A percentile compares a stretch with the other conserved stretches of the same genome.
Conservation (phyloP, 768 basidiomycete genomes). For the Boletus sp. region DNA sequence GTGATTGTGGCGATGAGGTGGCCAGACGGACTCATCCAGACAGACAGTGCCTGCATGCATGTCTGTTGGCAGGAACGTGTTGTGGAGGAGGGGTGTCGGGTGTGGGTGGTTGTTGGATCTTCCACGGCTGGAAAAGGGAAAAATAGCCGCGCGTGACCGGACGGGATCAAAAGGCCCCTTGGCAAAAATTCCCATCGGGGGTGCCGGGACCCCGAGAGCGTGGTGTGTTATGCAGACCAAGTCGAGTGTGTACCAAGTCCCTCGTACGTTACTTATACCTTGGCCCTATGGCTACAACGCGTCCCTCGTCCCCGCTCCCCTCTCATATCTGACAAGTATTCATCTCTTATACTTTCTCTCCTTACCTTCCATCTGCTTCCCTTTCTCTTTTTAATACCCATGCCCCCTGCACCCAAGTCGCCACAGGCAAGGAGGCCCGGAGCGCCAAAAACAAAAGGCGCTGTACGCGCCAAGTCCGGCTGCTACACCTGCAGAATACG, state of each 20-base stretch:
- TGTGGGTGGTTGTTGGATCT: slow-evolving; percentile 19
- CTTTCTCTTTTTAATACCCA: slow-evolving; percentile 2
- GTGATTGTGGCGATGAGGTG: slow-evolving; percentile 10
- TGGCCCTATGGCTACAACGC: slow-evolving; percentile 23
- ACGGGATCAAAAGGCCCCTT: slow-evolving; percentile 28
- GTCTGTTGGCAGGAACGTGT: background rate
- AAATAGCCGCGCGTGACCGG: slow-evolving; percentile 16
- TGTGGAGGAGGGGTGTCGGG: background rate
- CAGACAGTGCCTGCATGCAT: background rate
- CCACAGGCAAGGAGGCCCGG: slow-evolving; percentile 43
- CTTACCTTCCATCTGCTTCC: no score
- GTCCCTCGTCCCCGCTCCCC: slow-evolving; percentile 13
- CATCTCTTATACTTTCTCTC: background rate
- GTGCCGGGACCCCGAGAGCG: slow-evolving; percentile 26
- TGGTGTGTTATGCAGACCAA: slow-evolving; percentile 1
- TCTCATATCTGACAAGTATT: background rate
- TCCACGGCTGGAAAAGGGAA: slow-evolving; percentile 15
- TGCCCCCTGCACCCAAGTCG: slow-evolving; percentile 42
- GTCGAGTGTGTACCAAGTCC: slow-evolving; percentile 1
- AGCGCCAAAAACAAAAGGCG: slow-evolving; percentile 74
- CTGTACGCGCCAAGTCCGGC: slow-evolving; percentile 82
- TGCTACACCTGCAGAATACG: slow-evolving; percentile 88
- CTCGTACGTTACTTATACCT: slow-evolving; percentile 35
- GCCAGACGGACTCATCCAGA: background rate
- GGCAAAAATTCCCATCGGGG: slow-evolving; percentile 22